These are phyloP conservation scores for Filobasidium floriforme DNA, from an alignment of 768 basidiomycete species.

Conservation along the genomic window DNA sequence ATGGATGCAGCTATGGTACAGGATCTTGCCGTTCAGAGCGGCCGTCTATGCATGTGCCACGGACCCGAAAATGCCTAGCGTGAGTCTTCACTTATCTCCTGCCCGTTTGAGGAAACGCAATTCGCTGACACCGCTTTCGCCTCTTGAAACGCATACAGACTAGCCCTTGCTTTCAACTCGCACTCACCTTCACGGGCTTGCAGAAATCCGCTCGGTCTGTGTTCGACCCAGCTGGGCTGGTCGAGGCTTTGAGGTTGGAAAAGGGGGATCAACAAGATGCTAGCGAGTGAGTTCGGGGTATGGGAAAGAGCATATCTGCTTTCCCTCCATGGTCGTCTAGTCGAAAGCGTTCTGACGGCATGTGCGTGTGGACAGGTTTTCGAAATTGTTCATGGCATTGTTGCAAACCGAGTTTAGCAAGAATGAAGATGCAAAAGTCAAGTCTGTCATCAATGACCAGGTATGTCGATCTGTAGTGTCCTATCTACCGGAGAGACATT, in stretches of 20 bases:
- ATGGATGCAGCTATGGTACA: slow-evolving; percentile 72
- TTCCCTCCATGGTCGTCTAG: not conserved
- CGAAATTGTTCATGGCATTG: slow-evolving; percentile 86
- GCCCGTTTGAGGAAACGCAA: slow-evolving; percentile 57
- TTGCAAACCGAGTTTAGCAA: slow-evolving; percentile 80
- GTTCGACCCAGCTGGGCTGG: slow-evolving; percentile 76
- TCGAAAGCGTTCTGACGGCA: not conserved
- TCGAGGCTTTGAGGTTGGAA: slow-evolving; percentile 72
- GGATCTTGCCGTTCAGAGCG: slow-evolving; percentile 68
- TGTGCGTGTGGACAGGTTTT: slow-evolving; percentile 56
- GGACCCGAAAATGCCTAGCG: slow-evolving; percentile 49
- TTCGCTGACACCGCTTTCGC: slow-evolving; percentile 43
- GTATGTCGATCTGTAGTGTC: slow-evolving; percentile 43
- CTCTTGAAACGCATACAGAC: slow-evolving; percentile 11
- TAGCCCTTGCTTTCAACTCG: slow-evolving; percentile 47
- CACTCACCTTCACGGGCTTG: slow-evolving; percentile 63
- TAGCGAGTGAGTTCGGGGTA: slow-evolving; percentile 62
- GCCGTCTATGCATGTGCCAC: slow-evolving; percentile 74
- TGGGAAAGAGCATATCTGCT: not conserved
- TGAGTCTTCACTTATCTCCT: slow-evolving; percentile 34
- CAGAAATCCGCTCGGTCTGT: slow-evolving; percentile 63
- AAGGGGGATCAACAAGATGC: slow-evolving; percentile 91
- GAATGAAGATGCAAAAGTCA: slow-evolving; percentile 59
- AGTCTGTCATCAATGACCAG: slow-evolving; percentile 65
- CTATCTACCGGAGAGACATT: not conserved